Conservation (phyloP, 345 rosid species). For the Populus alba region DNA sequence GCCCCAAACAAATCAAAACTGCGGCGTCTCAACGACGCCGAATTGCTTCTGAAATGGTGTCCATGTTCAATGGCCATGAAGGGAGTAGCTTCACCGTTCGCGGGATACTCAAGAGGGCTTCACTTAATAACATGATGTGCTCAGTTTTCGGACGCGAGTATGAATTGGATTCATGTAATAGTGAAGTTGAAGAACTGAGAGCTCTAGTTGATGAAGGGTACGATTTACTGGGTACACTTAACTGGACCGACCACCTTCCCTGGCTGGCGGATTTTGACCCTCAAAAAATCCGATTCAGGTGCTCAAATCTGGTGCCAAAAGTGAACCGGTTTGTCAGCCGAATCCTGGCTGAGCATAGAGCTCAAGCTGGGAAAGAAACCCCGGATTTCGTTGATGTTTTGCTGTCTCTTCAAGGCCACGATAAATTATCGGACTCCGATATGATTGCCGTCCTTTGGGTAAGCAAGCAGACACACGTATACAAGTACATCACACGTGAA, state of each 20-base stretch:
- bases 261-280: constrained; percentile 66
- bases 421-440: constrained; percentile 51
- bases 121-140: constrained; percentile 74
- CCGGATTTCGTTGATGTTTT: constrained; percentile 70
- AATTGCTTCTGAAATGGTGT: constrained; percentile 53
- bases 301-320: constrained; percentile 59
- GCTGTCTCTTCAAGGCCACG: constrained; percentile 56
- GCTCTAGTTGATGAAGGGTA: constrained; percentile 67
- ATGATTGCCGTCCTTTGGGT: constrained; percentile 86
- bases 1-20: constrained; percentile 52
- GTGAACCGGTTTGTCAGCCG: constrained; percentile 63
- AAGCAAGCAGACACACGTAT: constrained; percentile 6
- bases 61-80: constrained; percentile 14
- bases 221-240: constrained; percentile 53
- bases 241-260: constrained; percentile 71
- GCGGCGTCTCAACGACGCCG: constrained; percentile 41
- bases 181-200: constrained; percentile 42
- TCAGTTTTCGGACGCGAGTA: constrained; percentile 67
- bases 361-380: constrained; percentile 18
- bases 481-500: neutral
- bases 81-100: constrained; percentile 39
- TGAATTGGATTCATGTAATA: constrained; percentile 26
- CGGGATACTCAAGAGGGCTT: constrained; percentile 56
- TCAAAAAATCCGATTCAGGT: constrained; percentile 62
- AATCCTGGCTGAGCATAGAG: constrained; percentile 50